Evolutionary conservation across 2,329 filamentous ascomycete genomes (phyloP), one percentile per base, ranked within the genome.

Genomic region (Penicillium expansum): DNA sequence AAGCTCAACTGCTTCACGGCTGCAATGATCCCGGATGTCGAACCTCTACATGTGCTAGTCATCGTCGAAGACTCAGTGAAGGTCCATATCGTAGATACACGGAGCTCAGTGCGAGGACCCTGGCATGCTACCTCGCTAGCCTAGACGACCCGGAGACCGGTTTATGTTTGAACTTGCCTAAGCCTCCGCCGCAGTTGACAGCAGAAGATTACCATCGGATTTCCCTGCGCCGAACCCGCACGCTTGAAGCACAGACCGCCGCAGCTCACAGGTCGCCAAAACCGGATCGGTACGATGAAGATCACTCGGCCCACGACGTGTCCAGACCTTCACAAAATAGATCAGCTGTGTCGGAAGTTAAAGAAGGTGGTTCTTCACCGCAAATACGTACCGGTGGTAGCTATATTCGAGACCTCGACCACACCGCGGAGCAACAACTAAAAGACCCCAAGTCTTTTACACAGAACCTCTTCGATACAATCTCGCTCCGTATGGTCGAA

Each of bases 11-110:
- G n/a, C 85, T 91, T 55, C 83, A 89, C 62, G 92, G 92, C 61
- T 96, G 92, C 71, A 85, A 84, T 60, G 84, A 83, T 62, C 77
- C 81, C 52, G 78, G 81, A 50, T 96, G 92, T 74, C 80, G 79
- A 35, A 93, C 86, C 1, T 76, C 90, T 14, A 93, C 90, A 14
- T 96, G 92, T 76, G 88, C 93, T 68, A 91, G 87, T 59, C 91
- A 85, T 71, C 86, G 89, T 54, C 88, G 83, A 72, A 83, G 89
- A 62, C 77, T 87, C 39, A 82, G 85, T 33, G 84, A 85, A 61
- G 83, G 83, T 0, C 91, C 91, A 2, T 83, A 91, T 64, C 86
- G 91, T 59, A 83, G 88, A 67, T 94, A 92, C 67, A 96, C 88
- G 56, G 83, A 88, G 22, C 85, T 91, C 44, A 96, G 91, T 67